Evolutionary conservation across 179 eudicot species (phyloP).

Genomic region (Silene vulgaris): DNA sequence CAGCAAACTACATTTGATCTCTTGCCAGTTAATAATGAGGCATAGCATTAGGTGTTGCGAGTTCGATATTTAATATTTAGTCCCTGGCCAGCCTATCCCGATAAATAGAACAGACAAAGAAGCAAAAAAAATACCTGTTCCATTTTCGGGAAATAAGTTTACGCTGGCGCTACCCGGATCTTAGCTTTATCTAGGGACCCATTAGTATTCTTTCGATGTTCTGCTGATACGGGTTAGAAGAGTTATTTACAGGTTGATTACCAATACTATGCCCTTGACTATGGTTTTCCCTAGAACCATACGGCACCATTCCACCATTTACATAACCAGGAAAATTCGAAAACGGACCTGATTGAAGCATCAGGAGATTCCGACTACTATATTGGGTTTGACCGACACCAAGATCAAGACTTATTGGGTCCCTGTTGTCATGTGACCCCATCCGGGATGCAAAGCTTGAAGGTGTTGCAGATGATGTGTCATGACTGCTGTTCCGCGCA

Average conservation of each 20-base stretch:
- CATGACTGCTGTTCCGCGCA: slow-evolving; percentile 63
- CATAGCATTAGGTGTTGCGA: slow-evolving; percentile 19
- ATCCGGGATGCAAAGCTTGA: slow-evolving; percentile 32
- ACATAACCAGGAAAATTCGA: slow-evolving; percentile 47
- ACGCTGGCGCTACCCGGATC: not conserved
- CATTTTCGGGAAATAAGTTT: not conserved
- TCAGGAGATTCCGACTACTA: slow-evolving; percentile 30
- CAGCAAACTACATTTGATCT: slow-evolving; percentile 18
- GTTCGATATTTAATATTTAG: slow-evolving; percentile 16
- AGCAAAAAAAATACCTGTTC: slow-evolving; percentile 11
- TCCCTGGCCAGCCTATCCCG: slow-evolving; percentile 20
- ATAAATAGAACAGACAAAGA: slow-evolving; percentile 22
- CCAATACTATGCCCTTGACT: slow-evolving; percentile 46
- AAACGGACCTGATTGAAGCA: slow-evolving; percentile 41
- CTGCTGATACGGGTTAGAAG: slow-evolving; percentile 51
- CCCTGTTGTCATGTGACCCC: slow-evolving; percentile 36
- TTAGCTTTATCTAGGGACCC: slow-evolving; percentile 34
- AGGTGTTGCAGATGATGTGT: slow-evolving; percentile 34
- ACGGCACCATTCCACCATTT: slow-evolving; percentile 49
- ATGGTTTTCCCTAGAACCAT: slow-evolving; percentile 53
- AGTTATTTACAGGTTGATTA: slow-evolving; percentile 47
- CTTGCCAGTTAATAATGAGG: slow-evolving; percentile 22
- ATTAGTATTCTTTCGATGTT: slow-evolving; percentile 55
- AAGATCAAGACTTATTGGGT: slow-evolving; percentile 70
- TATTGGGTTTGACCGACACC: slow-evolving; percentile 59